Conservation (phyloP, 352 stramenopile species). For the Phytopythium sindhum region DNA sequence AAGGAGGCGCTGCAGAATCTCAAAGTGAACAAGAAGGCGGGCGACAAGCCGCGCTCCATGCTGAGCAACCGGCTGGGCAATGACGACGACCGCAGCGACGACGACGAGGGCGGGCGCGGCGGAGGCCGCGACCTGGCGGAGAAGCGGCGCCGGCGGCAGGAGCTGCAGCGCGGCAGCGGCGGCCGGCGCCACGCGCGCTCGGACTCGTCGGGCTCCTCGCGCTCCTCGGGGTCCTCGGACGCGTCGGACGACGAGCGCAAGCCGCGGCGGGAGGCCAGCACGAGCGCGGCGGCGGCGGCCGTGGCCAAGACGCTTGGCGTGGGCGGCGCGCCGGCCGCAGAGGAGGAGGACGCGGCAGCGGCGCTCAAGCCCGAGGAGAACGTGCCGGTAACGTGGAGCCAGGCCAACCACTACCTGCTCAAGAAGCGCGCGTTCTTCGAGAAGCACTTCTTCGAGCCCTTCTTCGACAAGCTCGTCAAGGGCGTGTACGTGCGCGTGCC, state of each 20-base stretch:
- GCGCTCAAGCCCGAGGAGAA: slow-evolving; percentile 57
- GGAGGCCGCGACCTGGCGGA: slow-evolving; percentile 60
- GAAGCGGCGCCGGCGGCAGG: slow-evolving; percentile 67
- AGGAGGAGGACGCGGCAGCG: slow-evolving; percentile 38
- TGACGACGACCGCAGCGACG: slow-evolving; percentile 50
- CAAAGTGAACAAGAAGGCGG: slow-evolving; percentile 80
- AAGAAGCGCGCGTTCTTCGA: slow-evolving; percentile 76
- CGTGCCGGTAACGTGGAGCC: slow-evolving; percentile 67
- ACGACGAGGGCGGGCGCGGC: slow-evolving; percentile 21
- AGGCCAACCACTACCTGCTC: slow-evolving; percentile 78
- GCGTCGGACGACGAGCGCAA: slow-evolving; percentile 47
- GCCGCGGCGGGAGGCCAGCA: slow-evolving; percentile 21
- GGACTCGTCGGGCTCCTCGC: slow-evolving; percentile 21
- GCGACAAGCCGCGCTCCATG: slow-evolving; percentile 73
- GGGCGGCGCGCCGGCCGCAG: slow-evolving; percentile 18
- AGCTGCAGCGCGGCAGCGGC: slow-evolving; percentile 56
- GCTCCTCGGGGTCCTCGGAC: slow-evolving; percentile 21
- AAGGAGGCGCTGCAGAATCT: slow-evolving; percentile 81
- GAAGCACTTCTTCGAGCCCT: slow-evolving; percentile 86
- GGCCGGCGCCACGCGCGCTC: slow-evolving; percentile 16
- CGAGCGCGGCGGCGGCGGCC: slow-evolving; percentile 18
- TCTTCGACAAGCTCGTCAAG: slow-evolving; percentile 74
- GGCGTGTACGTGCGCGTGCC: slow-evolving; percentile 73
- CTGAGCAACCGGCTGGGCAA: slow-evolving; percentile 71
- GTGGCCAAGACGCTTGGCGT: slow-evolving; percentile 19